Conservation (phyloP, 768 basidiomycete genomes). For the Mrakia gelida region DNA sequence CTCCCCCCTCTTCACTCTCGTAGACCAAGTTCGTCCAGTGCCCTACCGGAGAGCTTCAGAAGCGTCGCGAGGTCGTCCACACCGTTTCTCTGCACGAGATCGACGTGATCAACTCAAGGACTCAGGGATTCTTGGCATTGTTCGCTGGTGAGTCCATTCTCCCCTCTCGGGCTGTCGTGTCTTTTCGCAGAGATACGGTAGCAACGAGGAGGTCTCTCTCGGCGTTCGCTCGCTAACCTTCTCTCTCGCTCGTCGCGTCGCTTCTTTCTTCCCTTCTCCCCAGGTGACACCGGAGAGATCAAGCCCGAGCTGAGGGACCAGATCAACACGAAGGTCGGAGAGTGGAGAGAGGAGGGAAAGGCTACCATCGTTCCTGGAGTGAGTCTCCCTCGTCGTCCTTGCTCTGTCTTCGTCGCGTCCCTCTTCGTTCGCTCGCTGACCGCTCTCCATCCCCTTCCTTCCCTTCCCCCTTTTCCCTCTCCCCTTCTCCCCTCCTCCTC, state of each 20-base stretch:
- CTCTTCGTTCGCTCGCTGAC: background rate
- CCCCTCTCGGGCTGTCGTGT: too few relatives aligned
- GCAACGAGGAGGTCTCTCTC: background rate
- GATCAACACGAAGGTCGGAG: slow-evolving; percentile 92
- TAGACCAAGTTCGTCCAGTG: slow-evolving; percentile 98
- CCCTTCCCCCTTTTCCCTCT: background rate
- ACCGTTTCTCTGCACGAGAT: slow-evolving; percentile 98
- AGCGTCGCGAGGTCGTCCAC: slow-evolving; percentile 93
- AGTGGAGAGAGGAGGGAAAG: slow-evolving; percentile 98
- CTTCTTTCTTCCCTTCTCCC: slow-evolving; percentile 47
- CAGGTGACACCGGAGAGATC: slow-evolving; percentile 97
- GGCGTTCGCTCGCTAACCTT: background rate
- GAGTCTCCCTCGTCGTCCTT: slow-evolving; percentile 40
- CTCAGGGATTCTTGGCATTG: slow-evolving; percentile 95
- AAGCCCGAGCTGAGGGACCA: slow-evolving; percentile 94
- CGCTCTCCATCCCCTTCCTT: background rate
- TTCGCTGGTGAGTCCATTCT: slow-evolving; percentile 46
- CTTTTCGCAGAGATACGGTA: too few relatives aligned
- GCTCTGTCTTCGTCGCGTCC: background rate
- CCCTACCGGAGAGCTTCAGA: slow-evolving; percentile 96
- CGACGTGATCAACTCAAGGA: slow-evolving; percentile 97
- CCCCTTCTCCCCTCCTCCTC: background rate
- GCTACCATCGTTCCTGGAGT: slow-evolving; percentile 96
- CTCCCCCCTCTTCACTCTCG: background rate
- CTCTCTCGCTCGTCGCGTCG: background rate